Conservation (phyloP, 202 grass and related monocot species). For the Zoysia matrella region DNA sequence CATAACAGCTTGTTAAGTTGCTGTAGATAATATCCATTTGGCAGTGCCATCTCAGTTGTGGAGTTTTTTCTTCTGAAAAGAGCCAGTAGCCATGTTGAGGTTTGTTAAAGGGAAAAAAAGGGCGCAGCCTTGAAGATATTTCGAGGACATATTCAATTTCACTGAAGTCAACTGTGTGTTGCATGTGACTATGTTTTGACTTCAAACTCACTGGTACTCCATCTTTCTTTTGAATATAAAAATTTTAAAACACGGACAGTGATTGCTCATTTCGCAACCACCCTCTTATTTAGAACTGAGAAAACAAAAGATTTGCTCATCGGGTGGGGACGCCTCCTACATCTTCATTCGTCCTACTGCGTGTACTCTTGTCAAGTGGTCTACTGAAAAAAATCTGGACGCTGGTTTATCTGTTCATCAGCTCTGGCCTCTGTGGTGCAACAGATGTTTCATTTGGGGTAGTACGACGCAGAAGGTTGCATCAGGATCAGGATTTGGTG, state of each 20-base stretch:
- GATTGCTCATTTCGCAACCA: neutral
- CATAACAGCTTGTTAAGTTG: neutral
- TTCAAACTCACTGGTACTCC: neutral
- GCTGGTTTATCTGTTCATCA: neutral
- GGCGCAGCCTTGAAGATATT: neutral
- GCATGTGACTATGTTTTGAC: neutral
- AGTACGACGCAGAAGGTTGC: neutral
- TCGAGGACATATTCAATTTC: neutral
- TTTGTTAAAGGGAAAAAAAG: too few species aligned
- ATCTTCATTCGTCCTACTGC: neutral
- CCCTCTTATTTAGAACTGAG: neutral
- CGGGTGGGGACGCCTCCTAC: neutral
- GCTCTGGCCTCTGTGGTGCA: neutral
- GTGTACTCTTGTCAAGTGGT: neutral
- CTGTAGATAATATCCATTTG: neutral
- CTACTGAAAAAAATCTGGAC: too few species aligned
- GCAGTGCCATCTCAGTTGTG: neutral
- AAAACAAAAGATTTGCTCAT: neutral
- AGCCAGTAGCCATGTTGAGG: neutral
- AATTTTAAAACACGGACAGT: neutral
- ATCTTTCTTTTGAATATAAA: neutral
- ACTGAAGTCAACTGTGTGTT: conserved; percentile 4
- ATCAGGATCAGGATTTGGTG: too few species aligned
- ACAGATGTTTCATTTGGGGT: neutral
- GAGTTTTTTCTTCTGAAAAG: neutral